Evolutionary conservation across 768 basidiomycete genomes (phyloP), one percentile per base, ranked within the genome.

Genomic region (Xerocomellus dryophilus): DNA sequence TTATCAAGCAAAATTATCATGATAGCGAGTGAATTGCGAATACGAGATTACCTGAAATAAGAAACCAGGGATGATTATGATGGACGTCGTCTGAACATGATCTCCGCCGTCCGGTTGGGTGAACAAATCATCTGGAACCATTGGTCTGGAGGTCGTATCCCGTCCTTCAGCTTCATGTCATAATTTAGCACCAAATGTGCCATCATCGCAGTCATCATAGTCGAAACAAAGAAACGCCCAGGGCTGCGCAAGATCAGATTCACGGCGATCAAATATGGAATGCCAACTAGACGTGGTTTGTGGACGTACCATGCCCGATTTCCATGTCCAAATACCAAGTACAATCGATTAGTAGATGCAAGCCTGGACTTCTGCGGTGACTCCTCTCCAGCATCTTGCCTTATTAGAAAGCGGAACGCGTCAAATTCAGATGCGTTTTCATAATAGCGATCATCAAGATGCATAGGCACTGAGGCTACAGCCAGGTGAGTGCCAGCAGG

Each of bases 171-270:
- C 43, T 67, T 67, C 34, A 77, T 62, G 53, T 77, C 76, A 61
- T 76, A 77, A 53, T 69, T 66, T 49, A 73, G 48, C 12, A 77
- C 64, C 54, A 78, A 56, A 53, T 74, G 65, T 27, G 77, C 77
- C 63, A 76, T 63, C 59, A 74, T 69, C 1, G 70, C 63, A 29
- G 77, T 77, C 62, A 77, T 63, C 62, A 68, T 61, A 23, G 69
- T 68, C 5, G 73, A 73, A 25, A 66, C 74, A 52, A 78, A 77
- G 59, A 75, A 76, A 10, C 77, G 69, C 5, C 77, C 76, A 4
- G 76, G 76, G 53, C 75, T 77, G 51, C 15, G 18, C 36, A 51
- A 47, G 31, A n/a, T 36, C 43, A 51, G 21, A 39, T 49, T 41
- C 7, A 21, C 27, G 41, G 21, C 18, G 9, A 51, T 62, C 39